phyloP scores from a whole-genome alignment of 306 rosid species.

The Purshia tridentata region DNA sequence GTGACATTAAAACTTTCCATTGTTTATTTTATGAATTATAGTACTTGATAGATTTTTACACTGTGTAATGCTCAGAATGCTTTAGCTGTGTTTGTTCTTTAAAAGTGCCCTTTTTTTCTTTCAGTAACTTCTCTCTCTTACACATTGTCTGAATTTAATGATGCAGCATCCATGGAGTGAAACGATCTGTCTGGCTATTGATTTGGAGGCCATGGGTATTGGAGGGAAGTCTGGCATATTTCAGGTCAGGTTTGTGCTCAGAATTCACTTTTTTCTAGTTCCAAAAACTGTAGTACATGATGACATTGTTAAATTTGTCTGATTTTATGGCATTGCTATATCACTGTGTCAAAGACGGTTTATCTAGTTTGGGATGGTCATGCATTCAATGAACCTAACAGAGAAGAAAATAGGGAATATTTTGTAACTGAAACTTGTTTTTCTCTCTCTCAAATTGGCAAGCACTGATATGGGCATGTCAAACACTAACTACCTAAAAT shows the following conservation, averaged over 20 bases:
- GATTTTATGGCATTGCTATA: not conserved
- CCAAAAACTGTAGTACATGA: not conserved
- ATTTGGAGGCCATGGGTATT: constrained; percentile 95
- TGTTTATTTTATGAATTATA: no score
- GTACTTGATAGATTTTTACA: not conserved
- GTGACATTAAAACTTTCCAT: no score
- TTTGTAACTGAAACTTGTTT: not conserved
- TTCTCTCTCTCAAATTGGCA: not conserved
- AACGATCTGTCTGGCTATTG: constrained; percentile 74
- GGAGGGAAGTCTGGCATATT: constrained; percentile 95
- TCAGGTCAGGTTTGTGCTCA: constrained; percentile 63
- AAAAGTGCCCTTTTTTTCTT: not conserved
- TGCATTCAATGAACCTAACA: not conserved
- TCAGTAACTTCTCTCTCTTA: not conserved
- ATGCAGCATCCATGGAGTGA: constrained; percentile 94
- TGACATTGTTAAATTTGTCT: not conserved
- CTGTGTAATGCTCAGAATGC: not conserved
- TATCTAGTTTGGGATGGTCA: constrained; percentile 1
- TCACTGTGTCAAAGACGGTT: not conserved
- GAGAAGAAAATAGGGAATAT: not conserved
- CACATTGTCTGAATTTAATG: constrained; percentile 22
- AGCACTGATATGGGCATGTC: not conserved
- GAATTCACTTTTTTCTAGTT: constrained; percentile 8
- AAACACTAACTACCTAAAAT: not conserved
- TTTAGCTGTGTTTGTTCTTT: not conserved